Base-by-base conservation (phyloP, 257 asterid species). In the Linderniella brevidens region DNA sequence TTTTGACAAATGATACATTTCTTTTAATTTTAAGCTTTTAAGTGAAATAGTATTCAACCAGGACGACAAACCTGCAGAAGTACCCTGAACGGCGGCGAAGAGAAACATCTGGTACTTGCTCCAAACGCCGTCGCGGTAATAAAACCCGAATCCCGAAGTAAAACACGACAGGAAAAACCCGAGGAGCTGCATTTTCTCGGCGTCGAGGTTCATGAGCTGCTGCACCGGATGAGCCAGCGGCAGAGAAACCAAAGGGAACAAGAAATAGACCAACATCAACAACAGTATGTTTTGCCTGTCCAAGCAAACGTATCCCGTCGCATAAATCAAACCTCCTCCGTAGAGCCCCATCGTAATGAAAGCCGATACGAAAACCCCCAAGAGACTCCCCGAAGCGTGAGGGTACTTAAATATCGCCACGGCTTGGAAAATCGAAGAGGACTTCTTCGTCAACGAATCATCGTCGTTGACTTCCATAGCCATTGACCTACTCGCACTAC, bases 171-270 rank as follows among this genome's bases (percentile, higher is more conserved):
- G 58, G 25, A 79, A 45, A 60, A 86, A 69, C 0, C 94, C 96
- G 8, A 86, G 66, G 56, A 86, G 84, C 66, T 86, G 96, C 93
- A 86, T 77, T 77, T 86, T 86, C 64, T 79, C 84, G 0, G 93
- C 93, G 46, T 82, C 94, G 0, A 76, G 68, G 37, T 64, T 77
- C 61, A 77, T 68, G 14, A 68, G 11, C 43, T 64, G 76, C 74
- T 79, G 93, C 54, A 82, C 43, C 3, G 80, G 92, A 56, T 76
- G 96, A 0, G 66, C 66, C 5, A 70, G 13, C 0, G 94, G 96
- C 58, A 86, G 93, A 48, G 93, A 70, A 3, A 82, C 13, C 44
- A 86, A 57, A 61, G 96, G 96, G 53, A 75, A 64, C 67, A 79
- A 52, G 71, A 86, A 86, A 62, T 86, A 77, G 4, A 75, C 54